Percentiles rank a stretch among this genome's conserved stretches.
These are phyloP conservation scores for Colletotrichum godetiae DNA, from an alignment of 2,329 filamentous ascomycete genomes.

Conservation along the genomic window DNA sequence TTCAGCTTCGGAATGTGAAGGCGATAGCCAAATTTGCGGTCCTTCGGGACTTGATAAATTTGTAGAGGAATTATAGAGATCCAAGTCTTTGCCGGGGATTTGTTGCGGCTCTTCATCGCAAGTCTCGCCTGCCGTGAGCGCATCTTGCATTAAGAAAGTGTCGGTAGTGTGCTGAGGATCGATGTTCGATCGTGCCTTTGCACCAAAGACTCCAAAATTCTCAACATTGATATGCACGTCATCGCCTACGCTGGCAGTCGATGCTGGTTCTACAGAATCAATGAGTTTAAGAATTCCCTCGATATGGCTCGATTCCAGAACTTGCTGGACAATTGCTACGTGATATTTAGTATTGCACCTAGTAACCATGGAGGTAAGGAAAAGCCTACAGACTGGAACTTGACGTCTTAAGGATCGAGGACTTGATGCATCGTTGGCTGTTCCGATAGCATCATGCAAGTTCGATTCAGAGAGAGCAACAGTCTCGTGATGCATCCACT, in stretches of 20 bases:
- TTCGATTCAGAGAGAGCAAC: background rate
- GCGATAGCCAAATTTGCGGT: background rate
- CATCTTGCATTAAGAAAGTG: background rate
- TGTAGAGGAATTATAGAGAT: background rate
- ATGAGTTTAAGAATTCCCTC: background rate
- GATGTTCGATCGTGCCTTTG: too few species aligned
- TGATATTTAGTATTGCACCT: background rate
- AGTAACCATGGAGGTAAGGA: background rate
- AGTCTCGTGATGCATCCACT: slow-evolving; percentile 40
- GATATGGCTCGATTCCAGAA: background rate
- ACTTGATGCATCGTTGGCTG: too few species aligned
- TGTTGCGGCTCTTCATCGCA: background rate
- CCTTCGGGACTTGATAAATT: background rate
- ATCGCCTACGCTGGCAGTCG: background rate
- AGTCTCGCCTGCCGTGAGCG: background rate
- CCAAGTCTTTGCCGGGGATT: background rate
- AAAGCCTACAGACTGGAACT: background rate
- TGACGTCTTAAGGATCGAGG: background rate
- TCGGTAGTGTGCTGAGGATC: too few species aligned
- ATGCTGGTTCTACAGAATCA: background rate
- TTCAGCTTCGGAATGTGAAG: background rate
- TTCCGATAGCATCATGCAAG: background rate
- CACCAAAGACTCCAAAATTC: background rate
- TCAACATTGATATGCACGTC: background rate
- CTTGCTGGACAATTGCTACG: background rate